Evolutionary conservation across 352 stramenopile genomes (phyloP).

Genomic region (Phytophthora syringae): DNA sequence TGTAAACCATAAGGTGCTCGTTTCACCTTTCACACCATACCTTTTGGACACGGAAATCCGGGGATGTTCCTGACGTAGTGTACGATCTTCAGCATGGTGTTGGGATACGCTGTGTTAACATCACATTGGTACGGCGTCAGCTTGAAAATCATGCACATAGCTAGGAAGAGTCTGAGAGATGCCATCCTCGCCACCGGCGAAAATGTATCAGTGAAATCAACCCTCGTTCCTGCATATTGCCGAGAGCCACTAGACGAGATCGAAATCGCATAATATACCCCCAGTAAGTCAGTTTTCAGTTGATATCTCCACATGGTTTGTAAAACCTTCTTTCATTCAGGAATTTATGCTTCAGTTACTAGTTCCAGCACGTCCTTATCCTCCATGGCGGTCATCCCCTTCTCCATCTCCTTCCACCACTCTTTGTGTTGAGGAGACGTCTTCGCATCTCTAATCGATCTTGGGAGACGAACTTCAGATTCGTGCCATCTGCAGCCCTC

Average conservation of each 20-base stretch:
- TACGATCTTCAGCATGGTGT: background rate
- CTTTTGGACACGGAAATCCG: constrained; percentile 9
- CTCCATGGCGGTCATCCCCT: constrained; percentile 3
- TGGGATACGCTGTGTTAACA: constrained; percentile 10
- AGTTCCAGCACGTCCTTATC: constrained; percentile 7
- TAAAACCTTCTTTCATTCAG: background rate
- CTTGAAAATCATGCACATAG: background rate
- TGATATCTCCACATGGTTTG: constrained; percentile 5
- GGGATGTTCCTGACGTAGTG: background rate
- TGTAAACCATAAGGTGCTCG: constrained; percentile 5
- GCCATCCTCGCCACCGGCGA: constrained; percentile 1
- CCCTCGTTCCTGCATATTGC: background rate
- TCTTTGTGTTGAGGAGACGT: background rate
- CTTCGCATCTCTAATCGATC: background rate
- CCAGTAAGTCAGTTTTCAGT: constrained; percentile 1
- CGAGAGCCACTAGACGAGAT: background rate
- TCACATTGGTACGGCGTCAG: constrained; percentile 1
- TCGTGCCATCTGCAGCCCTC: background rate
- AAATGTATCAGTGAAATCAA: constrained; percentile 15
- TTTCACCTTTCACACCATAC: constrained; percentile 11
- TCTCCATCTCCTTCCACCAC: constrained; percentile 14
- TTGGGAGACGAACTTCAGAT: constrained; percentile 1
- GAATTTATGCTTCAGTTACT: background rate
- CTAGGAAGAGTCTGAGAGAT: background rate
- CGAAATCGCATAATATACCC: constrained; percentile 2